Evolutionary conservation across 1,284 basidiomycete species (phyloP), one percentile per base, ranked within the genome.

Genomic region (Fomitopsis schrenkii): DNA sequence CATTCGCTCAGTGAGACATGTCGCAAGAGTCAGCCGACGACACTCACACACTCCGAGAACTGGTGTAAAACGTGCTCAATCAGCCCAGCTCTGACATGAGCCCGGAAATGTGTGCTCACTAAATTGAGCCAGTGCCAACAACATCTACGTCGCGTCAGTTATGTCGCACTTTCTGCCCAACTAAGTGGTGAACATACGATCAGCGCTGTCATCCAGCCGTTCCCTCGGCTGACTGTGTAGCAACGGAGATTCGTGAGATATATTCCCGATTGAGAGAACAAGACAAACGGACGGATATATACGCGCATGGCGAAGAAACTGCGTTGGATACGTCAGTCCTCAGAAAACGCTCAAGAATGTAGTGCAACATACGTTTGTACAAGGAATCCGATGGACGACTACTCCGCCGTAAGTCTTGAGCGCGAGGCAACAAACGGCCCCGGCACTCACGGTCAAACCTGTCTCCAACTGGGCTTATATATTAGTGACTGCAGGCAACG

Each of bases 271-370:
- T 40, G 9, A 40, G 38, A 19, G 9, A 15, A 36, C 6, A 36
- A 17, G 8, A 19, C 5, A 45, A 12, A 46, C 59, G 41, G 33
- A 60, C 59, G 33, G 14, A 35, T 35, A 17, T 46, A 60, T 5
- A 60, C 59, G 15, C 59, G 59, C n/a, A 41, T 26, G 7, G 59
- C 59, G 35, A 60, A 60, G 59, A 60, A 60, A 7, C 59, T 60
- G 35, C 10, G 8, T 33, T 33, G 30, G 36, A 17, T n/a, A 42
- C 6, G 38, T 40, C 40, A 40, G 38, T 26, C 12, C 19, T 5
- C 26, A 28, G 36, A 2, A 12, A 26, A 44, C 10, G 38, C 5
- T 44, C 7, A n/a, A 30, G 26, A 6, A 10, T 4, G 5, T n/a
- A 17, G 17, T 30, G 10, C 3, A 19, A 46, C 41, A 22, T 30